These are phyloP conservation scores for Colletotrichum theobromicola DNA, from an alignment of 2,329 filamentous ascomycete species.

Conservation along the genomic window DNA sequence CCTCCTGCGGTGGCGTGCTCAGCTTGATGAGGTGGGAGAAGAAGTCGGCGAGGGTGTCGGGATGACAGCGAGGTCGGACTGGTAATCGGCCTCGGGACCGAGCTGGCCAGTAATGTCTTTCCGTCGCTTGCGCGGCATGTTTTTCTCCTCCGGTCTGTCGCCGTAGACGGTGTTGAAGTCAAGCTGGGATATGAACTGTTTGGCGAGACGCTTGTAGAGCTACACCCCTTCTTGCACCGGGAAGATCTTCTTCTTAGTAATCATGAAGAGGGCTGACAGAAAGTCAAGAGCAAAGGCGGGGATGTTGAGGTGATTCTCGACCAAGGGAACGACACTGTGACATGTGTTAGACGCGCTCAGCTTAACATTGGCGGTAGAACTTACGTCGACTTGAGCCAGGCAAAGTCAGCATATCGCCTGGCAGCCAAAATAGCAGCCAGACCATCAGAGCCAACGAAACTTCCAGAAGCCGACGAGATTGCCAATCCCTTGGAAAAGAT, in stretches of 20 bases:
- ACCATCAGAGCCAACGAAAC: neutral
- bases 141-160: neutral
- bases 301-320: neutral
- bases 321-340: neutral
- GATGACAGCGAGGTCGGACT: neutral
- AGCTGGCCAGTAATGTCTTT: neutral
- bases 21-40: neutral
- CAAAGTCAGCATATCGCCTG: neutral
- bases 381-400: neutral
- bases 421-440: neutral
- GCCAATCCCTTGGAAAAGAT: neutral
- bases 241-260: neutral
- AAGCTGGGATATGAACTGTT: neutral
- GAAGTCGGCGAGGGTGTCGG: neutral
- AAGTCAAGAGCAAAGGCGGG: neutral
- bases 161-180: neutral
- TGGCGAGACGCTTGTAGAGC: neutral
- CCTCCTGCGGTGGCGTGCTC: conserved; percentile 18
- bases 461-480: neutral
- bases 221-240: neutral
- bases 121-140: neutral
- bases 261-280: neutral
- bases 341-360: neutral
- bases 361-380: neutral
- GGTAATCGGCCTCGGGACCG: neutral